Percentiles rank a stretch among this genome's conserved stretches.
Evolutionary conservation across 129 eudicot genomes (phyloP).

Genomic region (Helianthus annuus): HanXRQr2.0-SUNRISE NC_035447.2:8244709-8245208

Average conservation of each 20-base stretch:
- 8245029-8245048: slow-evolving; percentile 10
- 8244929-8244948: slow-evolving; percentile 30
- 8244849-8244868: slow-evolving; percentile 27
- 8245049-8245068: slow-evolving; percentile 32
- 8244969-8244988: too few relatives aligned
- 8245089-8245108: slow-evolving; percentile 23
- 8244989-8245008: slow-evolving; percentile 25
- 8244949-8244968: slow-evolving; percentile 35
- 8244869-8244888: slow-evolving; percentile 24
- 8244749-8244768: slow-evolving; percentile 36
- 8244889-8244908: slow-evolving; percentile 26
- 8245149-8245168: slow-evolving; percentile 17
- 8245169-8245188: background rate
- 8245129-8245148: slow-evolving; percentile 18
- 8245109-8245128: slow-evolving; percentile 22
- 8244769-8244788: slow-evolving; percentile 36
- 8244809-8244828: slow-evolving; percentile 28
- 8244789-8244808: slow-evolving; percentile 13
- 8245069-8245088: slow-evolving; percentile 23
- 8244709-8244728: slow-evolving; percentile 18
- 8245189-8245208: too few relatives aligned
- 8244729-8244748: background rate
- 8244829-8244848: slow-evolving; percentile 31
- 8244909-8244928: slow-evolving; percentile 25
- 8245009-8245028: slow-evolving; percentile 24